Conservation (phyloP, 352 stramenopile species). For the Phytopythium kandeliae region DNA sequence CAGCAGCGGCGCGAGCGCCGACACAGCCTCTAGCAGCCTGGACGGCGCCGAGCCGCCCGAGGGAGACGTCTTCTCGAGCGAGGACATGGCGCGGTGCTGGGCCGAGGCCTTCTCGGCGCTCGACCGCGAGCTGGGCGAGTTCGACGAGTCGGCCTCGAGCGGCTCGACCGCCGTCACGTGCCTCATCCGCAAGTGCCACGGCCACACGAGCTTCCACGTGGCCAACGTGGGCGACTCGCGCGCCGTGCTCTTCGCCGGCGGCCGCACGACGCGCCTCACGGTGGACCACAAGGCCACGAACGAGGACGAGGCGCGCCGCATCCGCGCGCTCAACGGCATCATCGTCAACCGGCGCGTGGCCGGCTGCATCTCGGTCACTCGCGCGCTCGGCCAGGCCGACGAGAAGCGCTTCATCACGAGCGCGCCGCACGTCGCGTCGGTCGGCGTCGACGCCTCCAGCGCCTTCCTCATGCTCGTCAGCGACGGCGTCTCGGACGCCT, state of each 20-base stretch:
- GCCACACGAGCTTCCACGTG: slow-evolving; percentile 61
- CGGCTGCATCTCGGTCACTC: slow-evolving; percentile 64
- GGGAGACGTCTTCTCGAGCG: slow-evolving; percentile 38
- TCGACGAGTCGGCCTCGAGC: slow-evolving; percentile 59
- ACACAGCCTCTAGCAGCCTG: slow-evolving; percentile 46
- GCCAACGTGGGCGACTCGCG: slow-evolving; percentile 79
- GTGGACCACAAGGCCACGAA: slow-evolving; percentile 81
- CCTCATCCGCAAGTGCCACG: slow-evolving; percentile 51
- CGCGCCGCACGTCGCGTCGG: slow-evolving; percentile 49
- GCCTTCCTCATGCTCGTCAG: slow-evolving; percentile 76
- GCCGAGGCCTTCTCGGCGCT: slow-evolving; percentile 49
- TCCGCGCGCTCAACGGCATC: slow-evolving; percentile 68
- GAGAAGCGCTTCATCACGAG: slow-evolving; percentile 80
- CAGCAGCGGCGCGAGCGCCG: slow-evolving; percentile 34
- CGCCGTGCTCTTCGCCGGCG: slow-evolving; percentile 52
- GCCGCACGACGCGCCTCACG: slow-evolving; percentile 44
- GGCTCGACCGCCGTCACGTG: slow-evolving; percentile 76
- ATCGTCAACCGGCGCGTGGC: slow-evolving; percentile 81
- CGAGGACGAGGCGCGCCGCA: slow-evolving; percentile 66
- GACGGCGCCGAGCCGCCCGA: slow-evolving; percentile 22
- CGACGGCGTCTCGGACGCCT: slow-evolving; percentile 73
- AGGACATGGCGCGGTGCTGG: slow-evolving; percentile 63
- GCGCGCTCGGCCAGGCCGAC: slow-evolving; percentile 70
- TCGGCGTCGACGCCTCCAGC: slow-evolving; percentile 39
- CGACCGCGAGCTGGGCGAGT: slow-evolving; percentile 58